phyloP scores from a whole-genome alignment of 2,329 filamentous ascomycete species.

The Fusarium kyushuense region DNA sequence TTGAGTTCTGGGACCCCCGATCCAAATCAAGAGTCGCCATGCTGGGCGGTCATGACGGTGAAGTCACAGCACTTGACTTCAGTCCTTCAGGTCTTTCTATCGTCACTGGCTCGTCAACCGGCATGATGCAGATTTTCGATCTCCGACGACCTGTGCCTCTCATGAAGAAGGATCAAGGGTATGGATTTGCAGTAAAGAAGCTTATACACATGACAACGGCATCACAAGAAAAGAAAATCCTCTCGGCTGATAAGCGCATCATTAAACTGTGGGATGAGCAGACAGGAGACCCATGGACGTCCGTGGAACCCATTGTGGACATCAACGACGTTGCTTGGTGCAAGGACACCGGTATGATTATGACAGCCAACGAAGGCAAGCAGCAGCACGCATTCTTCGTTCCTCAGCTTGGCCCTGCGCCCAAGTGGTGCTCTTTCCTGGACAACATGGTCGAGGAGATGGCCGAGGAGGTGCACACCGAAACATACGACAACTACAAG shows the following conservation, averaged over 20 bases:
- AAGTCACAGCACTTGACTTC: conserved; percentile 90
- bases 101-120: conserved; percentile 87
- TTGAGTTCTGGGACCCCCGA: conserved; percentile 95
- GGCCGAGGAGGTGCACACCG: conserved; percentile 82
- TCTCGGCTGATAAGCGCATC: conserved; percentile 93
- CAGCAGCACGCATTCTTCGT: conserved; percentile 97
- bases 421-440: conserved; percentile 95
- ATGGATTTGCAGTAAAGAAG: conserved; percentile 91
- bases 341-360: conserved; percentile 90
- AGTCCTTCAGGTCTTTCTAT: conserved; percentile 85
- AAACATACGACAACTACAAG: conserved; percentile 99
- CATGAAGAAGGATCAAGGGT: conserved; percentile 94
- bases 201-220: conserved; percentile 78
- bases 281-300: conserved; percentile 91
- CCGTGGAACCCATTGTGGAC: conserved; percentile 93
- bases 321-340: conserved; percentile 95
- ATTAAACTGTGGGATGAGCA: conserved; percentile 96
- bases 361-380: conserved; percentile 96
- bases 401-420: conserved; percentile 90
- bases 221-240: conserved; percentile 84
- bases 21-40: conserved; percentile 85
- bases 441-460: conserved; percentile 99
- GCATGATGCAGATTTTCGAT: conserved; percentile 91
- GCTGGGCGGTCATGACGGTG: conserved; percentile 74
- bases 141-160: conserved; percentile 87